These are phyloP conservation scores for Macrophomina tecta DNA, from an alignment of 2,329 filamentous ascomycete species.

Conservation along the genomic window DNA sequence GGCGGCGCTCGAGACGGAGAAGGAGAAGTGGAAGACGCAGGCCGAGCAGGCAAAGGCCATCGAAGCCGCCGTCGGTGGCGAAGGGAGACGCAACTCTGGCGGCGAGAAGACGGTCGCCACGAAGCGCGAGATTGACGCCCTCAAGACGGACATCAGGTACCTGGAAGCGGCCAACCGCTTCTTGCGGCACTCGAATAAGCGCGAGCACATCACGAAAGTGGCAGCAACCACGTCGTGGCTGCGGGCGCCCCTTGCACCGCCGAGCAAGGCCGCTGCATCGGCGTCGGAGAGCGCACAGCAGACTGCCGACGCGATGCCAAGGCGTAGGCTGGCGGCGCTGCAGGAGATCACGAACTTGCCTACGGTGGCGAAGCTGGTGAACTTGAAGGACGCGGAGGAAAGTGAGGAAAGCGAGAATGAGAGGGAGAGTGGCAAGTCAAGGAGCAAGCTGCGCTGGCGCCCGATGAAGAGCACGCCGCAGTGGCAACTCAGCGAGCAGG, in stretches of 20 bases:
- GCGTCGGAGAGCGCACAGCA: neutral
- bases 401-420: neutral
- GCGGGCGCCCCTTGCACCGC: constrained; percentile 1
- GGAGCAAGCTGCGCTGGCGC: constrained; percentile 23
- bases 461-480: constrained; percentile 29
- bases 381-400: constrained; percentile 14
- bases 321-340: constrained; percentile 16
- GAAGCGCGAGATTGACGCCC: constrained; percentile 28
- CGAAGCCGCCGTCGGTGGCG: constrained; percentile 18
- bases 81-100: constrained; percentile 18
- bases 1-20: constrained; percentile 25
- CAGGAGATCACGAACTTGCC: constrained; percentile 24
- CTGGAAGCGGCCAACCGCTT: constrained; percentile 27
- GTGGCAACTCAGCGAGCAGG: constrained; percentile 28
- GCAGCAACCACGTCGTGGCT: constrained; percentile 21
- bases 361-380: constrained; percentile 7
- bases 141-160: constrained; percentile 23
- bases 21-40: constrained; percentile 28
- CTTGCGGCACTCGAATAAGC: constrained; percentile 21
- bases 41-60: constrained; percentile 26
- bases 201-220: constrained; percentile 17
- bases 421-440: neutral
- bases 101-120: constrained; percentile 29
- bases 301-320: constrained; percentile 2
- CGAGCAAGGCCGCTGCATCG: constrained; percentile 2